Evolutionary conservation across 306 rosid species (phyloP).

Genomic region (Pyrus pyrifolia): DNA sequence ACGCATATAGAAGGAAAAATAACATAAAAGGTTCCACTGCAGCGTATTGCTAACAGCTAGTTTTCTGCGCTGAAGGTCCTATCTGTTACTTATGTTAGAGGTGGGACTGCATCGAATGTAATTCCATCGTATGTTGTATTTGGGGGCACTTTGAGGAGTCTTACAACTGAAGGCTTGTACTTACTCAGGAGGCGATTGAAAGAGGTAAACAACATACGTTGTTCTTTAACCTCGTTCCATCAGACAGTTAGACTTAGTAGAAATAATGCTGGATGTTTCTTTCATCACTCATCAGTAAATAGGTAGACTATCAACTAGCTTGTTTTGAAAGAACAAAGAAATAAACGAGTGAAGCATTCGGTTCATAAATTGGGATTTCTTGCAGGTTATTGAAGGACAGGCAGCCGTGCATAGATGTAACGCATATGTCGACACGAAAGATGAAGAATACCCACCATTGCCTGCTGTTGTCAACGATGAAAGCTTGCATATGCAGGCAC

Average conservation of each 20-base stretch:
- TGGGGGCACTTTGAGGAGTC: conserved; percentile 68
- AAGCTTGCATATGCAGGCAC: conserved; percentile 45
- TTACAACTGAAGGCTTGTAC: conserved; percentile 52
- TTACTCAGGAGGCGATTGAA: conserved; percentile 48
- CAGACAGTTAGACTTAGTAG: neutral
- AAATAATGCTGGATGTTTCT: neutral
- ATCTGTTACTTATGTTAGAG: conserved; percentile 52
- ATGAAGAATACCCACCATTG: conserved; percentile 14
- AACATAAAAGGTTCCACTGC: neutral
- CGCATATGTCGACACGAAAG: conserved; percentile 34
- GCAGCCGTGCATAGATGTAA: conserved; percentile 59
- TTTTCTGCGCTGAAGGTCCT: conserved; percentile 38
- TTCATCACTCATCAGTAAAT: neutral
- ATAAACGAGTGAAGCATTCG: neutral
- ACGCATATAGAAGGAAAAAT: neutral
- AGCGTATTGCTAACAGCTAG: neutral
- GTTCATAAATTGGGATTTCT: neutral
- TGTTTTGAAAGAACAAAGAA: neutral
- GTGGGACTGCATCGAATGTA: conserved; percentile 44
- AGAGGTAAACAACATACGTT: conserved; percentile 31
- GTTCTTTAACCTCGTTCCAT: conserved; percentile 3
- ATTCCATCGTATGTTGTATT: conserved; percentile 51
- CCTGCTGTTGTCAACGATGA: conserved; percentile 48
- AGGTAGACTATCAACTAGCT: neutral
- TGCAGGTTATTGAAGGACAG: conserved; percentile 62